Conservation (phyloP, 768 basidiomycete genomes). For the Rhodotorula kratochvilovae region DNA sequence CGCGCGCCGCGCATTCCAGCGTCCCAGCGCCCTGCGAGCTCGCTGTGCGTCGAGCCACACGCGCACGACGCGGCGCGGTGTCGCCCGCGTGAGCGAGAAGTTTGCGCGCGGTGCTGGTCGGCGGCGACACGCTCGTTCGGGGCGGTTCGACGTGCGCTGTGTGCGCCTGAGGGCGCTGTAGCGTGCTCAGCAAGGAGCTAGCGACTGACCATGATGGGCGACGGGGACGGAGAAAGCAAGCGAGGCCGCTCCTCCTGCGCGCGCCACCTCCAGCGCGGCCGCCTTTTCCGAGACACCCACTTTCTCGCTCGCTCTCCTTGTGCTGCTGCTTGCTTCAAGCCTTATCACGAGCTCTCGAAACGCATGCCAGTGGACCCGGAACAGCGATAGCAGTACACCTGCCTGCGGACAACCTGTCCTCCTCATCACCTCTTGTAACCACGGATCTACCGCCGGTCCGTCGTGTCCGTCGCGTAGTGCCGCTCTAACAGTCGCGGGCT, state of each 20-base stretch:
- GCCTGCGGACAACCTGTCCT: no score
- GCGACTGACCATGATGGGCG: slow-evolving; percentile 1
- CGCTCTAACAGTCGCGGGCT: slow-evolving; percentile 21
- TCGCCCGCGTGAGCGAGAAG: neutral
- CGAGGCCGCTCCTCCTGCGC: neutral
- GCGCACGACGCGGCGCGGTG: neutral
- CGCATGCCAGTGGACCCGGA: no score
- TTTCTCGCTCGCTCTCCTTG: neutral
- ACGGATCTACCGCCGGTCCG: neutral
- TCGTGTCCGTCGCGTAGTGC: slow-evolving; percentile 29
- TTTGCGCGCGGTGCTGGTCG: neutral
- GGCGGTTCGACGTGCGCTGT: neutral
- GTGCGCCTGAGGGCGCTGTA: neutral
- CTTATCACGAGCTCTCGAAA: no score
- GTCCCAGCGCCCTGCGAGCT: neutral
- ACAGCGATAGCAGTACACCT: no score
- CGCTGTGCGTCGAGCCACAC: neutral
- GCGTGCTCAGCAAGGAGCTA: neutral
- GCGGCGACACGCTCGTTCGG: neutral
- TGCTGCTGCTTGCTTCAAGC: no score
- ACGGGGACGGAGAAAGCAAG: neutral
- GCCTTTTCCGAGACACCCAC: neutral
- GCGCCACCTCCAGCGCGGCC: neutral
- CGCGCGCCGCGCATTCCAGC: neutral
- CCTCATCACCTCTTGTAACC: neutral